Conservation (phyloP, 2,329 filamentous ascomycete genomes). For the Aspergillus hortae region DNA sequence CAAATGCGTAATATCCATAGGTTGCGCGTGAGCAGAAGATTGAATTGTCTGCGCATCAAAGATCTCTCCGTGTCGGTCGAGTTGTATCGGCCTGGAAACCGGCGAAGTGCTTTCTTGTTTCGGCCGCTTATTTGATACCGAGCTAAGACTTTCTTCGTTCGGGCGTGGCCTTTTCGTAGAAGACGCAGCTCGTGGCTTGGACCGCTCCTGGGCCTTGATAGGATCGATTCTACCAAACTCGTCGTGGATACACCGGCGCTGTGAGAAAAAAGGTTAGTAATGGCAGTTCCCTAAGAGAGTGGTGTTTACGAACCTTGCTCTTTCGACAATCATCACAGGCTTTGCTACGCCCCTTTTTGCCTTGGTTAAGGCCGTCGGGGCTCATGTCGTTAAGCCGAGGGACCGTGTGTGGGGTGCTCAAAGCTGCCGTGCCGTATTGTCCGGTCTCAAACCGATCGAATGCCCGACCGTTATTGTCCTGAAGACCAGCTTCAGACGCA, state of each 20-base stretch:
- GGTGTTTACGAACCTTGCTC: constrained; percentile 55
- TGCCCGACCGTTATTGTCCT: constrained; percentile 22
- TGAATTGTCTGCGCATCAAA: constrained; percentile 12
- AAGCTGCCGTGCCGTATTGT: constrained; percentile 22
- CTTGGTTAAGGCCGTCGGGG: constrained; percentile 36
- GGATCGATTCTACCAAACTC: constrained; percentile 63
- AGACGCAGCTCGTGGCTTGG: constrained; percentile 56
- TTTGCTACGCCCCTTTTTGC: constrained; percentile 59
- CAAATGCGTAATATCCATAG: constrained; percentile 1
- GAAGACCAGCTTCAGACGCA: constrained; percentile 33
- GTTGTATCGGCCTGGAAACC: constrained; percentile 19
- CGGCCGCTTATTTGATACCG: constrained; percentile 26
- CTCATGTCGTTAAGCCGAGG: constrained; percentile 28
- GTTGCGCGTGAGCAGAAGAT: constrained; percentile 7
- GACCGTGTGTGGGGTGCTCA: constrained; percentile 25
- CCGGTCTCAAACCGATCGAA: constrained; percentile 29
- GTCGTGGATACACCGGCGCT: constrained; percentile 66
- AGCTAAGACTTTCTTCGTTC: constrained; percentile 36
- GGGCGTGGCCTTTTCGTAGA: constrained; percentile 52
- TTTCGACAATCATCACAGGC: constrained; percentile 65
- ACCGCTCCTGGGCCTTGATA: constrained; percentile 59
- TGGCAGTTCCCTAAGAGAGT: neutral
- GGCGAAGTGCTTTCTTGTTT: constrained; percentile 34
- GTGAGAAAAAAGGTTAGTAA: constrained; percentile 15
- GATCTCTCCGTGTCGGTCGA: constrained; percentile 17